Evolutionary conservation across 2,329 filamentous ascomycete genomes (phyloP).

Genomic region (Shiraia sp.): DNA sequence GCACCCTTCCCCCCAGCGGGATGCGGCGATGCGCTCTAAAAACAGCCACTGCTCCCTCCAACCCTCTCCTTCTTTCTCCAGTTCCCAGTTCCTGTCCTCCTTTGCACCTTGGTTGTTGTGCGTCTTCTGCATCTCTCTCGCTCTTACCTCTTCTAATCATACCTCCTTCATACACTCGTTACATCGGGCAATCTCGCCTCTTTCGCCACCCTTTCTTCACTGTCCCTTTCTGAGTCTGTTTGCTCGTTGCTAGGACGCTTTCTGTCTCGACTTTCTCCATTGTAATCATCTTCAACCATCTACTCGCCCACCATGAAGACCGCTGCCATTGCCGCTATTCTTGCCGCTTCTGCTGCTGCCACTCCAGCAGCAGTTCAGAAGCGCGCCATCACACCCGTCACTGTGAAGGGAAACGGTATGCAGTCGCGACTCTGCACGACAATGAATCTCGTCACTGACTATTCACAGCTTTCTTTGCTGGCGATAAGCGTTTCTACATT

Average conservation of each 20-base stretch:
- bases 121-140: constrained; percentile 1
- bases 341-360: constrained; percentile 53
- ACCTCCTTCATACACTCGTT: constrained; percentile 24
- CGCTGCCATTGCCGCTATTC: constrained; percentile 50
- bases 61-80: constrained; percentile 4
- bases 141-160: constrained; percentile 17
- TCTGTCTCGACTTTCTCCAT: constrained; percentile 2
- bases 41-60: constrained; percentile 1
- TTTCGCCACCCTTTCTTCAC: constrained; percentile 9
- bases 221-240: constrained; percentile 10
- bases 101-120: constrained; percentile 6
- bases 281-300: constrained; percentile 11
- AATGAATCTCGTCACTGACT: constrained; percentile 23
- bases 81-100: constrained; percentile 1
- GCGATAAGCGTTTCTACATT: constrained; percentile 63
- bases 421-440: neutral
- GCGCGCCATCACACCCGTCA: constrained; percentile 58
- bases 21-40: neutral
- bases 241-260: neutral
- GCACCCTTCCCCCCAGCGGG: neutral
- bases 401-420: constrained; percentile 65
- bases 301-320: constrained; percentile 56
- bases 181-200: constrained; percentile 16
- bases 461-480: constrained; percentile 62
- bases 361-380: constrained; percentile 43